A percentile compares a stretch with the other conserved stretches of the same genome.
These are phyloP conservation scores for Articulospora tetracladia DNA, from an alignment of 495 filamentous ascomycete genomes.

Conservation along the genomic window DNA sequence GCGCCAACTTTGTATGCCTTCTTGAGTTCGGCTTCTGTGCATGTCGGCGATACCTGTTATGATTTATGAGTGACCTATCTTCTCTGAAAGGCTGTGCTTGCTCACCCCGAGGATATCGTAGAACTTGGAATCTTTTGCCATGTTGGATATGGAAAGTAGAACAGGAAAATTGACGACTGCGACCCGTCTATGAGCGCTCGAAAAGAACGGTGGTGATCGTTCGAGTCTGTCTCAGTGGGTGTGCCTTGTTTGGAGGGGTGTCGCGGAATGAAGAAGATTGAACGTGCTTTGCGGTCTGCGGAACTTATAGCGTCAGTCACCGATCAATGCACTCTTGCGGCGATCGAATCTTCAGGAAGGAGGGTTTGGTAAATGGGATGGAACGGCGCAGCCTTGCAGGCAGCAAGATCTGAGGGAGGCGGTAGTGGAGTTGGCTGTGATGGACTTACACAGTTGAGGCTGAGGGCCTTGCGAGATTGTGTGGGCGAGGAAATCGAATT, in stretches of 20 bases:
- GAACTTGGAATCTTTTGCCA: conserved; percentile 88
- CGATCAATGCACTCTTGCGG: neutral
- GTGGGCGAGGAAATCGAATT: neutral
- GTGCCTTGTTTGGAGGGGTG: neutral
- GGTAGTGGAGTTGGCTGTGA: neutral
- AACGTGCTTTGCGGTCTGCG: neutral
- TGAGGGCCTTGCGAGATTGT: conserved; percentile 2
- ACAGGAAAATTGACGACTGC: conserved; percentile 11
- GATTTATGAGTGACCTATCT: conserved; percentile 19
- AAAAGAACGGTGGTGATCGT: neutral
- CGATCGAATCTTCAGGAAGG: neutral
- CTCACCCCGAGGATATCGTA: conserved; percentile 86
- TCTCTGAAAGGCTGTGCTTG: neutral
- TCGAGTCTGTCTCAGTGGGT: neutral
- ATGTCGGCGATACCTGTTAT: conserved; percentile 63
- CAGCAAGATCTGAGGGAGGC: neutral
- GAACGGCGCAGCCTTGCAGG: neutral
- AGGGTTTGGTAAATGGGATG: neutral
- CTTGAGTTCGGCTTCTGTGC: conserved; percentile 76
- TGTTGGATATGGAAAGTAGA: conserved; percentile 41
- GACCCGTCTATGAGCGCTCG: neutral
- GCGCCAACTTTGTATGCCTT: conserved; percentile 89
- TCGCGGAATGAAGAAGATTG: neutral
- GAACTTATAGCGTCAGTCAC: neutral
- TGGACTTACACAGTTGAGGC: conserved; percentile 9